These are phyloP conservation scores for Corynascus novoguineensis DNA, from an alignment of 495 filamentous ascomycete genomes.

Conservation along the genomic window DNA sequence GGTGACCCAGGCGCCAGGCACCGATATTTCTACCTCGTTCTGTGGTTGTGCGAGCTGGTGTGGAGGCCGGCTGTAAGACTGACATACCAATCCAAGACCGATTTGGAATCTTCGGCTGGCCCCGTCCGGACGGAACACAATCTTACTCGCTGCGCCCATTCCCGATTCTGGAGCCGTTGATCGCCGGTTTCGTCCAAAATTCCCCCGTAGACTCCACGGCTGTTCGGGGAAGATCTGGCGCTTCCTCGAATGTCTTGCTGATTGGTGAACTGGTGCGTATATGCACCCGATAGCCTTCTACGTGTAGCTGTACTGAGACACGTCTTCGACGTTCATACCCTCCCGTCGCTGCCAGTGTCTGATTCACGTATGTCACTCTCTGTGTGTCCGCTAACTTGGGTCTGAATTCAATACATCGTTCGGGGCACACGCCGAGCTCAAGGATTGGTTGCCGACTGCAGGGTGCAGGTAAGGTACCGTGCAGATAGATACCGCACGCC, in stretches of 20 bases:
- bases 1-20: conserved; percentile 3
- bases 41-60: not conserved
- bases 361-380: not conserved
- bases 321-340: not conserved
- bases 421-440: not conserved
- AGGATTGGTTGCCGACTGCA: no score
- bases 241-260: not conserved
- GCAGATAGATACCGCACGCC: not conserved
- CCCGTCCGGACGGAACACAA: not conserved
- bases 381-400: not conserved
- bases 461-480: not conserved
- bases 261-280: no score
- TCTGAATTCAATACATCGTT: not conserved
- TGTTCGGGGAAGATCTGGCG: not conserved
- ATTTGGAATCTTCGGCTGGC: not conserved
- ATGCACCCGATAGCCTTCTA: no score
- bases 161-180: not conserved
- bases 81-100: not conserved
- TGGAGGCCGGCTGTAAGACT: conserved; percentile 2
- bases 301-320: no score
- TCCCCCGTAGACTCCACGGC: not conserved
- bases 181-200: not conserved
- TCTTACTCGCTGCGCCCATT: not conserved
- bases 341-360: not conserved
- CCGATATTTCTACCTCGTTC: not conserved